Base-by-base conservation (phyloP, 208 protist species). In the Leishmania braziliensis region DNA sequence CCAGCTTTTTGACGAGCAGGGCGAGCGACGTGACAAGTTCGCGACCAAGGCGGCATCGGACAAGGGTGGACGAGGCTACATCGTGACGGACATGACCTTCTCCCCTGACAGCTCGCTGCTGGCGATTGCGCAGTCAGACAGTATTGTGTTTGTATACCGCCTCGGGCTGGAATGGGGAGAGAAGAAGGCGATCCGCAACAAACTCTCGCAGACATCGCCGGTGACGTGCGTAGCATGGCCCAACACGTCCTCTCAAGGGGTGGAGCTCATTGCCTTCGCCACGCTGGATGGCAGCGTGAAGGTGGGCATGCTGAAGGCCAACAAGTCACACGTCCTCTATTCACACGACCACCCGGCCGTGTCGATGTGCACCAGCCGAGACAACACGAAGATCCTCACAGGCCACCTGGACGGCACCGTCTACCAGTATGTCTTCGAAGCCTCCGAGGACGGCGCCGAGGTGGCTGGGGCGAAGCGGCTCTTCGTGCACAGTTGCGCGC, bases 111-210 rank as follows among this genome's bases (percentile, higher is more conserved):
- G 95, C 79, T 87, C 93, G 20, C 93, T 94, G 77, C 91, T 99
- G 33, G 99, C 98, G 8, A 86, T 99, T 12, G 98, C 96, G 29
- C 99, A 99, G 90, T 98, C 91, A 6, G 99, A 99, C 88, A 97
- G 97, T 80, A 97, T 99, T 71, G 95, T 99, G 33, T 98, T 97
- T 66, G 95, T 99, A 56, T 99, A 99, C 91, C 97, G 98, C 43
- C 90, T 99, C 29, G 99, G 98, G 29, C 74, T 92, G 58, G 97
- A 99, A 73, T 99, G 99, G 99, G 98, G 96, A 51, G 98, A 99
- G 62, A 99, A 99, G 84, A 99, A 99, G 86, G 90, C 93, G 5
- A 99, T 99, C 79, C 99, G 98, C 89, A 99, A 99, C 93, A 99
- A 99, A 84, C 99, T 99, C 78, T 91, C 91, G 36, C 92, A 97